Evolutionary conservation across 2,329 filamentous ascomycete species (phyloP).

Genomic region (Hyphodiscus sp.): DNA sequence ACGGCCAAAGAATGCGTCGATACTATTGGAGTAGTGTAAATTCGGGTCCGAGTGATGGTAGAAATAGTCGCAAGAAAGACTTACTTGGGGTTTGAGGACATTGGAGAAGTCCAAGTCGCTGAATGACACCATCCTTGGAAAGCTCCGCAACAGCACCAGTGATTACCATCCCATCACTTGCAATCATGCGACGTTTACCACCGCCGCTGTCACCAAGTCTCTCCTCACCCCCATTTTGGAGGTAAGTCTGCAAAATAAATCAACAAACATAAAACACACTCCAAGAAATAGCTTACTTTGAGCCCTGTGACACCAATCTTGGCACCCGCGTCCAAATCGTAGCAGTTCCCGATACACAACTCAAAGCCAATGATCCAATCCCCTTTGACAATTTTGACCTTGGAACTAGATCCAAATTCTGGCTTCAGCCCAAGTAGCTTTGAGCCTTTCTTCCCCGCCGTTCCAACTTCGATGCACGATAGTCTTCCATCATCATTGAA

Average conservation of each 20-base stretch:
- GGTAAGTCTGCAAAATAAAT: neutral
- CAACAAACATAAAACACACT: neutral
- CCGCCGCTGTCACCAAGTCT: slow-evolving; percentile 3
- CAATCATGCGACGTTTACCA: slow-evolving; percentile 5
- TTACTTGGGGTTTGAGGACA: slow-evolving; percentile 1
- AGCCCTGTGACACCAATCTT: slow-evolving; percentile 9
- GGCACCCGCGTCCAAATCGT: neutral
- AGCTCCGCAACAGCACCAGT: slow-evolving; percentile 8
- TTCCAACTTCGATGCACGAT: slow-evolving; percentile 3
- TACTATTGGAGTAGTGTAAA: neutral
- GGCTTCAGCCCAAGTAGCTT: neutral
- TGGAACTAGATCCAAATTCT: neutral
- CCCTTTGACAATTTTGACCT: neutral
- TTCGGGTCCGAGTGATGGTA: too few relatives aligned
- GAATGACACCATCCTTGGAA: slow-evolving; percentile 8
- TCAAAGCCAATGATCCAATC: slow-evolving; percentile 2
- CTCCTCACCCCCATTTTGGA: slow-evolving; percentile 1
- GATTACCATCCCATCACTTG: slow-evolving; percentile 1
- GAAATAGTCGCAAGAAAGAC: neutral
- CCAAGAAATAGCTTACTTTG: neutral
- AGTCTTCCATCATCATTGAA: slow-evolving; percentile 4
- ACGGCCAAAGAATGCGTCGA: neutral
- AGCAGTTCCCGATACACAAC: slow-evolving; percentile 4
- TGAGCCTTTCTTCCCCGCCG: neutral
- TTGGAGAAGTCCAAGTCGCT: slow-evolving; percentile 13